A percentile compares a stretch with the other conserved stretches of the same genome.
Conservation (phyloP, 2,329 filamentous ascomycete genomes). For the Incumbomyces delicatus region DNA sequence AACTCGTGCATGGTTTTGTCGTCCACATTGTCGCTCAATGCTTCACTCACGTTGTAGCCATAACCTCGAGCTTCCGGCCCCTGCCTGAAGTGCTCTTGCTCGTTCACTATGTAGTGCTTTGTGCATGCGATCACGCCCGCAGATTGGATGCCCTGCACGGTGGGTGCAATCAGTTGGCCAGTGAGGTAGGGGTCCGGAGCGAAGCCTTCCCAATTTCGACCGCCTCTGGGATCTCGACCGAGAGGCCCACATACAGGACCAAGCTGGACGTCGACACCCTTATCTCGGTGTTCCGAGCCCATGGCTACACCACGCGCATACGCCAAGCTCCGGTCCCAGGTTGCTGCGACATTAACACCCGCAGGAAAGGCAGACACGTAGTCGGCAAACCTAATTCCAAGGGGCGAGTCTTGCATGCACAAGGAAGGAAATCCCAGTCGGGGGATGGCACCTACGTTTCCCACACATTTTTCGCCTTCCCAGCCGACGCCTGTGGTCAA, state of each 20-base stretch:
- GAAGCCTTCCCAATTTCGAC: conserved; percentile 58
- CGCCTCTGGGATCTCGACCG: conserved; percentile 57
- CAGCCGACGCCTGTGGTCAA: conserved; percentile 79
- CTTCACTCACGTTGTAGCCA: conserved; percentile 55
- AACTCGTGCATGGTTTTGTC: conserved; percentile 55
- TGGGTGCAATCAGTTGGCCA: conserved; percentile 61
- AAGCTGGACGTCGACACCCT: conserved; percentile 65
- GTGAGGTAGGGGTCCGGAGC: conserved; percentile 67
- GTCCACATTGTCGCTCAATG: conserved; percentile 51
- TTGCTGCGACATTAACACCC: conserved; percentile 70
- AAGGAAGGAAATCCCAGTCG: conserved; percentile 57
- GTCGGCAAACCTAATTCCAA: conserved; percentile 69
- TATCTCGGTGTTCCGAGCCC: conserved; percentile 63
- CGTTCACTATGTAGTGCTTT: conserved; percentile 66
- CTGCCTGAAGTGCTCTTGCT: conserved; percentile 65
- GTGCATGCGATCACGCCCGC: conserved; percentile 74
- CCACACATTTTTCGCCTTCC: conserved; percentile 64
- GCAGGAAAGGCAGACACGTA: conserved; percentile 74
- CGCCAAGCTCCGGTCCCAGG: conserved; percentile 66
- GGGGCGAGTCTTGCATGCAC: conserved; percentile 79
- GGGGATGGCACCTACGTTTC: conserved; percentile 49
- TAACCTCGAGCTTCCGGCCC: conserved; percentile 47
- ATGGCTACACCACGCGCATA: conserved; percentile 60
- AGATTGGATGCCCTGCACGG: conserved; percentile 70
- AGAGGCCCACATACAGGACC: conserved; percentile 69